A percentile compares a stretch with the other conserved stretches of the same genome.
Evolutionary conservation across 768 basidiomycete species (phyloP).

Genomic region (Auricularia sp.): DNA sequence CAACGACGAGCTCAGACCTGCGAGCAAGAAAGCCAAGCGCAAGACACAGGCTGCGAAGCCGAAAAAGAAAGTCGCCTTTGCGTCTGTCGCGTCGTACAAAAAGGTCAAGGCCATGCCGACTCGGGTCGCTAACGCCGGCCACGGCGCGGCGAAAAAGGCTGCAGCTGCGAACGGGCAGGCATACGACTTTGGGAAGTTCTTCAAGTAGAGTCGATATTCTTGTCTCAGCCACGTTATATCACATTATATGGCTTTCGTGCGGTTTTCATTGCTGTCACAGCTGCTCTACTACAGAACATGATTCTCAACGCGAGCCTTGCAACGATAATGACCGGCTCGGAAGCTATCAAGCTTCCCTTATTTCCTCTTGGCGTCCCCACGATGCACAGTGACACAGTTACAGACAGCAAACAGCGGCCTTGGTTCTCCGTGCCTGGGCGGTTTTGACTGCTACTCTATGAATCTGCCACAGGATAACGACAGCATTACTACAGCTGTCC

Average conservation of each 20-base stretch:
- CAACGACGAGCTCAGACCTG: slow-evolving; percentile 25
- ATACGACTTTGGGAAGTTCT: slow-evolving; percentile 55
- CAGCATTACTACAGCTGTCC: too few relatives aligned
- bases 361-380: too few relatives aligned
- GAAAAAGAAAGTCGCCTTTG: slow-evolving; percentile 48
- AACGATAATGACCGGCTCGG: too few relatives aligned
- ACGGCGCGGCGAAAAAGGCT: slow-evolving; percentile 3
- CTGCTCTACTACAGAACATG: neutral
- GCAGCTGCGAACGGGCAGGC: slow-evolving; percentile 24
- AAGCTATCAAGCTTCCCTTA: too few relatives aligned
- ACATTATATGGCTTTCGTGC: neutral
- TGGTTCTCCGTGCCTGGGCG: too few relatives aligned
- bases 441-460: too few relatives aligned
- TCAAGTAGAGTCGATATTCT: slow-evolving; percentile 18
- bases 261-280: neutral
- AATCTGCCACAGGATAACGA: too few relatives aligned
- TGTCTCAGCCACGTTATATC: neutral
- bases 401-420: too few relatives aligned
- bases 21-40: slow-evolving; percentile 37
- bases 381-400: too few relatives aligned
- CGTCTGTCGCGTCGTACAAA: slow-evolving; percentile 21
- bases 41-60: slow-evolving; percentile 31
- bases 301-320: too few relatives aligned
- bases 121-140: slow-evolving; percentile 5
- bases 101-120: slow-evolving; percentile 13